Evolutionary conservation across 179 eudicot genomes (phyloP).

Genomic region (Amaranthus tricolor): DNA sequence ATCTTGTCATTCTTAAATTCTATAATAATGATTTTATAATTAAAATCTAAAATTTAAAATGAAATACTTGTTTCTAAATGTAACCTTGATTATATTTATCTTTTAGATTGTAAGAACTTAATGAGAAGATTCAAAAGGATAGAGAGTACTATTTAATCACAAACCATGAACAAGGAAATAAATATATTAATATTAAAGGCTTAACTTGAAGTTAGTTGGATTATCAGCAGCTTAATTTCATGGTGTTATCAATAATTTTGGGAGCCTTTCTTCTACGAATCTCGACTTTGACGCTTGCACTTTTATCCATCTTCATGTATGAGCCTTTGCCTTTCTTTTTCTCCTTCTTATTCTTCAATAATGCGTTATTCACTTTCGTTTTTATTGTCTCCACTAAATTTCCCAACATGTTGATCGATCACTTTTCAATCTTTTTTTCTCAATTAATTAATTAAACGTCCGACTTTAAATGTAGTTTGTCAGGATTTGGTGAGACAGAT

Average conservation of each 20-base stretch:
- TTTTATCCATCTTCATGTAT: constrained; percentile 76
- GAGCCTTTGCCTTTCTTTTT: constrained; percentile 37
- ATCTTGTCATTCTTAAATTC: too few relatives aligned
- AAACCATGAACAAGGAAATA: background rate
- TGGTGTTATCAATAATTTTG: constrained; percentile 62
- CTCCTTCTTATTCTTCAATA: constrained; percentile 33
- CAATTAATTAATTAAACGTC: too few relatives aligned
- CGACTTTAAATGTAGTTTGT: too few relatives aligned
- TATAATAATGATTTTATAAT: too few relatives aligned
- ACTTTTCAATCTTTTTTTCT: constrained; percentile 14
- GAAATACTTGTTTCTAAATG: too few relatives aligned
- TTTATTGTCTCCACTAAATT: constrained; percentile 55
- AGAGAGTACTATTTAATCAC: too few relatives aligned
- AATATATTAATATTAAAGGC: too few relatives aligned
- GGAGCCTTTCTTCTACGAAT: constrained; percentile 71
- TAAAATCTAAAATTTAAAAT: too few relatives aligned
- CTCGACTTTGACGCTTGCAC: constrained; percentile 74
- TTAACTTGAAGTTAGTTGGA: constrained; percentile 37
- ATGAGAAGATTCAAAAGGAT: too few relatives aligned
- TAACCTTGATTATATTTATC: too few relatives aligned
- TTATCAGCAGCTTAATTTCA: constrained; percentile 65
- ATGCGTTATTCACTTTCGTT: constrained; percentile 46
- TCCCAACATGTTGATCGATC: constrained; percentile 49
- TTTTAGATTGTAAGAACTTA: too few relatives aligned
- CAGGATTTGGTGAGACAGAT: too few relatives aligned